Evolutionary conservation across 1,139 yeast species (phyloP), one percentile per base, ranked within the genome.

Genomic region (Saccharomycopsis hybrid): DNA sequence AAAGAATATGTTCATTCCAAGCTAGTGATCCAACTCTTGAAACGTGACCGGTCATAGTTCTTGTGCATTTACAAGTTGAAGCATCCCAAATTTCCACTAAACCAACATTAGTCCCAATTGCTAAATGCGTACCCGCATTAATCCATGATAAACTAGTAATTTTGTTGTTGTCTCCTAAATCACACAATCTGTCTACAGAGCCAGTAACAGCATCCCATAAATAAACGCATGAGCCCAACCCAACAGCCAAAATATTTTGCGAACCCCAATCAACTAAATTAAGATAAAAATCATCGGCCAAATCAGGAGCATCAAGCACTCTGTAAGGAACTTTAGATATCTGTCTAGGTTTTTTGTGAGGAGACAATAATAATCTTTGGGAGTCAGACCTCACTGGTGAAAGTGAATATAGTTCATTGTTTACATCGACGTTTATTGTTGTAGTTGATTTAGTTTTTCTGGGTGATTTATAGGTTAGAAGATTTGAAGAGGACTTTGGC

Each of bases 201-300:
- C 95, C 96, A 0, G 90, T 79, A 11, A 82, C 73, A 1, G 96
- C 95, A 63, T 89, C 90, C 90, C 97, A 90, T 28, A 90, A 69
- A 63, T 92, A 92, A 1, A 90, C 96, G 47, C 87, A 77, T 50
- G 86, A 81, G 0, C 95, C 95, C 43, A 92, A 71, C 0, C 97
- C 97, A 7, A 92, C 98, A 0, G 95, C 96, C 38, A 92, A 68
- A 31, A 86, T 70, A 65, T 90, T 95, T 55, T 84, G 89, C 36
- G 87, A 79, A 0, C 97, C 96, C 99, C 99, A 92, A 64, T 92
- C 97, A 1, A 92, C 86, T 54, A 92, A 71, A 62, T 92, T 94
- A 43, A 89, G 73, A 63, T 92, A 92, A 62, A 90, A 92, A 65
- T 92, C 97, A 64, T 94, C 98, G 7, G 89, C 86, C 38, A 94